These are phyloP conservation scores for Ceriops zippeliana DNA, from an alignment of 345 rosid genomes.

Conservation along the genomic window DNA sequence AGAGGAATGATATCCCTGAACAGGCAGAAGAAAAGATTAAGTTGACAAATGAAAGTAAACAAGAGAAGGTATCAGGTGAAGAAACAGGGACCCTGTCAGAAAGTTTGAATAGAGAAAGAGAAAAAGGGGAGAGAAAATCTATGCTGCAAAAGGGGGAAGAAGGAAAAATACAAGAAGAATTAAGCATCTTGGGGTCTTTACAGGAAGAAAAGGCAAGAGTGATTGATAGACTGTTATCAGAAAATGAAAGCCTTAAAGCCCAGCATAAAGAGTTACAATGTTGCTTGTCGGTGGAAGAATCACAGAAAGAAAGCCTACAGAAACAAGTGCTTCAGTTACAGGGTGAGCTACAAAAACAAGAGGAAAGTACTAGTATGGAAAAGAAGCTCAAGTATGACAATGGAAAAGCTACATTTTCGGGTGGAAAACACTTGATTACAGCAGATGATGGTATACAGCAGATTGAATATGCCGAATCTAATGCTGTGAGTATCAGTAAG, in stretches of 20 bases:
- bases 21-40: constrained; percentile 24
- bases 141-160: constrained; percentile 48
- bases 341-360: constrained; percentile 48
- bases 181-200: constrained; percentile 36
- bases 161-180: constrained; percentile 46
- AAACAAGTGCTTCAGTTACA: constrained; percentile 49
- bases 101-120: constrained; percentile 53
- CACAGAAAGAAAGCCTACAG: constrained; percentile 56
- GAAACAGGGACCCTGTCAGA: constrained; percentile 46
- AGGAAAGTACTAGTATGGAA: constrained; percentile 23
- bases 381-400: constrained; percentile 9
- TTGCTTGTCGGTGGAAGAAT: constrained; percentile 49
- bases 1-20: constrained; percentile 18
- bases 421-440: constrained; percentile 11
- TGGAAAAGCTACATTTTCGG: constrained; percentile 4
- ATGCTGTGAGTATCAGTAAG: not conserved
- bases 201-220: constrained; percentile 52
- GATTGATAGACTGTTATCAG: constrained; percentile 40
- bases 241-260: constrained; percentile 44
- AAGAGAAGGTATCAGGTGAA: constrained; percentile 29
- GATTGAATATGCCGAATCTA: not conserved
- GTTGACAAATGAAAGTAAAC: constrained; percentile 32
- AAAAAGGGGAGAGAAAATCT: constrained; percentile 42
- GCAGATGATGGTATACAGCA: constrained; percentile 6
- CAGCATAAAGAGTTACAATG: constrained; percentile 46